Conservation (phyloP, 129 eudicot species). For the Mikania micrantha region DNA sequence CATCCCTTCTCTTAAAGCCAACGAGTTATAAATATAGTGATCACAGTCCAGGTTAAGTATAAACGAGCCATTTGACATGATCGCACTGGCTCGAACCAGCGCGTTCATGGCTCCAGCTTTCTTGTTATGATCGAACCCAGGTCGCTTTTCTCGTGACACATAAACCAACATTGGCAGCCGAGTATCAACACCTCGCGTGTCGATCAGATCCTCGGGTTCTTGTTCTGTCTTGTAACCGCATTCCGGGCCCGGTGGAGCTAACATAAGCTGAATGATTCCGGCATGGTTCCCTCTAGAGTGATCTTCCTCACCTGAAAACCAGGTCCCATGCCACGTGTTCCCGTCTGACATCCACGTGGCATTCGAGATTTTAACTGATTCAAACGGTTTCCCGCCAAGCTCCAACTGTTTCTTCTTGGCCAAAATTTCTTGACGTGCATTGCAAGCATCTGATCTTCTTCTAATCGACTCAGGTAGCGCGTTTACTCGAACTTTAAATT, state of each 20-base stretch:
- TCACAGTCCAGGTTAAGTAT: slow-evolving; percentile 12
- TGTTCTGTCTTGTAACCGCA: slow-evolving; percentile 23
- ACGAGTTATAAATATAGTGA: slow-evolving; percentile 44
- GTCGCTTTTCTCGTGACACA: slow-evolving; percentile 8
- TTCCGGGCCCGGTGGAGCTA: slow-evolving; percentile 51
- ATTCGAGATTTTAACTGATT: slow-evolving; percentile 32
- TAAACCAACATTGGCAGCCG: slow-evolving; percentile 3
- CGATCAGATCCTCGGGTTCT: slow-evolving; percentile 26
- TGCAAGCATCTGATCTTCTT: slow-evolving; percentile 60
- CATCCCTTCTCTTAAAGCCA: slow-evolving; percentile 49
- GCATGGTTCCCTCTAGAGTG: slow-evolving; percentile 61
- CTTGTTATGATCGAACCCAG: slow-evolving; percentile 4
- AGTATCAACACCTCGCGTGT: slow-evolving; percentile 2
- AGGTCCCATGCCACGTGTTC: slow-evolving; percentile 68
- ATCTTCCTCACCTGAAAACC: slow-evolving; percentile 38
- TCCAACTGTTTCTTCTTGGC: slow-evolving; percentile 51
- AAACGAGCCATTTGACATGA: slow-evolving; percentile 7
- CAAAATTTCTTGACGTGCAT: slow-evolving; percentile 58
- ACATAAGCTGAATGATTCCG: slow-evolving; percentile 63
- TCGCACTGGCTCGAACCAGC: slow-evolving; percentile 10
- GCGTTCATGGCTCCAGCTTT: slow-evolving; percentile 7
- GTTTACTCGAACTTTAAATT: slow-evolving; percentile 61
- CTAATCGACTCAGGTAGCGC: slow-evolving; percentile 61
- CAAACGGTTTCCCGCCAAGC: slow-evolving; percentile 25
- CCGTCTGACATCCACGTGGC: slow-evolving; percentile 74